Base-by-base conservation (phyloP, 306 rosid species). In the Hippophae gyantsensis region DNA sequence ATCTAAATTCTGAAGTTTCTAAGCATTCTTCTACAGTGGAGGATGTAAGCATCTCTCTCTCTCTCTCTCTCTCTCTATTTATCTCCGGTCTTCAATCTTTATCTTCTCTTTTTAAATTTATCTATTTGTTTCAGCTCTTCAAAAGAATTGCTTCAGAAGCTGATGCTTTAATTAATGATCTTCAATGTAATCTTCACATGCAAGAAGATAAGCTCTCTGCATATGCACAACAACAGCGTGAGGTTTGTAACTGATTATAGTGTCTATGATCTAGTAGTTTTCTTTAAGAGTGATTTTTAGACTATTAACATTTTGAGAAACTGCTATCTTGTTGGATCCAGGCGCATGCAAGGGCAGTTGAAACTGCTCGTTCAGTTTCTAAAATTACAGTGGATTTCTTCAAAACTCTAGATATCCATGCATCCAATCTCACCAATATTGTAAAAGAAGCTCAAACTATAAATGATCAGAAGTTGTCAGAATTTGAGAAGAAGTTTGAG, bases 111-210 rank as follows among this genome's bases (percentile, higher is more conserved):
- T 53, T 65, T 86, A 73, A 75, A 74, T 69, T 56, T 53, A 66
- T 64, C 68, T 50, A 57, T 75, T 41, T 77, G 69, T 66, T 84
- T 64, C 87, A 93, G 99, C 79, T 89, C 57, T 93, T 93, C 67
- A 84, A 89, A 80, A 89, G 97, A 75, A 81, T 93, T 13, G 90
- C 99, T 76, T 70, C 85, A 23, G 99, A 93, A 78, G 99, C 99
- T 50, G 94, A 93, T 74, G 81, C 83, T 5, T 69, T 93, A 52
- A 81, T 93, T 26, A 81, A 81, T 56, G 95, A 86, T 82, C 99
- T 93, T 56, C 97, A 84, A 84, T 79, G 72, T 61, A 89, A 78
- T 72, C 97, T 93, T 72, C 85, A 88, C 78, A 84, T 75, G 76
- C 99, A 93, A 74, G 97, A 86, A 60, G 88, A 79, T 74, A 86